Percentiles rank a stretch among this genome's conserved stretches.
phyloP scores from a whole-genome alignment of 2,329 filamentous ascomycete genomes.

The Paracorniculantispora psalliotae region DNA sequence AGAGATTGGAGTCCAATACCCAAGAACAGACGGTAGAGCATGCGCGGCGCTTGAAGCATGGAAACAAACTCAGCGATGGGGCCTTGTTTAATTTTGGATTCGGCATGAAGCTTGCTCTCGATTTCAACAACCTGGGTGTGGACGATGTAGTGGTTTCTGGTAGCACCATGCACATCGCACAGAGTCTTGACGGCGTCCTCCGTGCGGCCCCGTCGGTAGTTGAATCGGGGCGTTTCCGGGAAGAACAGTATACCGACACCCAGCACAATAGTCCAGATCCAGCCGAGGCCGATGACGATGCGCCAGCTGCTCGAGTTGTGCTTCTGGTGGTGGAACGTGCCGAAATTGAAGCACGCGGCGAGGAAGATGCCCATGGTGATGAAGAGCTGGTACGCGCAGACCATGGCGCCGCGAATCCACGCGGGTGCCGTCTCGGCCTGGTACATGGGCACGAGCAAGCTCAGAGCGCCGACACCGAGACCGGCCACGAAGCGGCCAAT shows the following conservation, averaged over 20 bases:
- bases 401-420: conserved; percentile 60
- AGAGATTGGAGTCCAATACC: conserved; percentile 59
- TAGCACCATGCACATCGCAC: conserved; percentile 43
- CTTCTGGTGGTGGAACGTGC: conserved; percentile 44
- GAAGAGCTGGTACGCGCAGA: conserved; percentile 65
- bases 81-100: conserved; percentile 35
- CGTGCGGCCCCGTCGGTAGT: conserved; percentile 42
- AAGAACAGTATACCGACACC: conserved; percentile 45
- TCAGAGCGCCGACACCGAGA: conserved; percentile 61
- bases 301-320: conserved; percentile 52
- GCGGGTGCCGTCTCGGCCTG: conserved; percentile 66
- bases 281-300: conserved; percentile 52
- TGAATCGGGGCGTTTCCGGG: conserved; percentile 48
- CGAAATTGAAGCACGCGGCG: conserved; percentile 57
- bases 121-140: conserved; percentile 50
- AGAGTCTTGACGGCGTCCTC: conserved; percentile 45
- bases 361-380: conserved; percentile 66
- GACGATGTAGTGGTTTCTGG: conserved; percentile 39
- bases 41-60: conserved; percentile 60
- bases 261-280: conserved; percentile 44
- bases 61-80: conserved; percentile 45
- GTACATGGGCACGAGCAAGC: conserved; percentile 65
- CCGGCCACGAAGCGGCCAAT: conserved; percentile 61
- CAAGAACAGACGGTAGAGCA: conserved; percentile 57
- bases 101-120: conserved; percentile 46